Evolutionary conservation across 1,139 yeast species (phyloP).

Genomic region (Suhomyces coccinellae): DNA sequence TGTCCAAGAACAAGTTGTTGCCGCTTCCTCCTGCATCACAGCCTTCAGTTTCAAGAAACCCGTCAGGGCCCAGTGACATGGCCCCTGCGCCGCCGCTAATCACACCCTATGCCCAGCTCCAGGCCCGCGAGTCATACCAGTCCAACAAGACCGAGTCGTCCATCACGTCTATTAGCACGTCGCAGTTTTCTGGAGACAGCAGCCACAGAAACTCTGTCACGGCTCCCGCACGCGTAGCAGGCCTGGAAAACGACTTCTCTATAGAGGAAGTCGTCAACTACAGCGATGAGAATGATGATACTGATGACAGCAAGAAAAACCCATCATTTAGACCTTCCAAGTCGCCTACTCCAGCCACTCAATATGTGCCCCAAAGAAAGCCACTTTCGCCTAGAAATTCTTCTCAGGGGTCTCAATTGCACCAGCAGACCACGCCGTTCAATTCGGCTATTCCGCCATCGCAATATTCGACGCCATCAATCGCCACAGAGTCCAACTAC

Average conservation of each 20-base stretch:
- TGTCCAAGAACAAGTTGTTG: constrained; percentile 30
- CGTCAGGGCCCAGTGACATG: background rate
- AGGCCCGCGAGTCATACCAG: constrained; percentile 18
- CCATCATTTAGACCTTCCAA: constrained; percentile 13
- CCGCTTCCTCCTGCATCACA: constrained; percentile 31
- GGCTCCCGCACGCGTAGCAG: constrained; percentile 1
- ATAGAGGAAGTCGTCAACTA: constrained; percentile 45
- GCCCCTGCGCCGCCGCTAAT: constrained; percentile 9
- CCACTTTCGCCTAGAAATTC: constrained; percentile 10
- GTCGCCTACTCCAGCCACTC: background rate
- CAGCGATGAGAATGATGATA: constrained; percentile 36
- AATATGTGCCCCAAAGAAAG: constrained; percentile 1
- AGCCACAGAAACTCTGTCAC: constrained; percentile 4
- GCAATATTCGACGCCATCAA: constrained; percentile 11
- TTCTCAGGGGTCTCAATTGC: constrained; percentile 8
- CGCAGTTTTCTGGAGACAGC: constrained; percentile 19
- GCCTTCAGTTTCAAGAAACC: constrained; percentile 5
- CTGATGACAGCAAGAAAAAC: constrained; percentile 3
- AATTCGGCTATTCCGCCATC: constrained; percentile 2
- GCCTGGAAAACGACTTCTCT: constrained; percentile 29
- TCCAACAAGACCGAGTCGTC: constrained; percentile 21
- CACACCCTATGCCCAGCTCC: constrained; percentile 11
- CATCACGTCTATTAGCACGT: constrained; percentile 14
- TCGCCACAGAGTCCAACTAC: constrained; percentile 8
- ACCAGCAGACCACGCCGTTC: constrained; percentile 2